Conservation (phyloP, 176 grass and related monocot genomes). For the Raddia distichophylla region DNA sequence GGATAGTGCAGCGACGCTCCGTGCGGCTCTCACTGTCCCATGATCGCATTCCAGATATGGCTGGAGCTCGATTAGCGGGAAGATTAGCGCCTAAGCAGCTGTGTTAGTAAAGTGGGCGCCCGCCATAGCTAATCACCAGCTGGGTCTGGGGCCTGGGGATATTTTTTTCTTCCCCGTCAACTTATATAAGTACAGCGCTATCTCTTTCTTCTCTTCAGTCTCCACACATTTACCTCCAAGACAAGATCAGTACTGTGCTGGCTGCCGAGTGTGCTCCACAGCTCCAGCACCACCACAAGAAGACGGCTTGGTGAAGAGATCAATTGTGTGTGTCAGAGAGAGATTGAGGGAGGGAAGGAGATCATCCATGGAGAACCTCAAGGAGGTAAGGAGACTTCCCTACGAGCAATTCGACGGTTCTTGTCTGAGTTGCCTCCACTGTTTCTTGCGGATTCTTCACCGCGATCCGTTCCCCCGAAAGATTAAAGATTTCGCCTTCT, state of each 20-base stretch:
- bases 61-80: neutral
- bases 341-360: neutral
- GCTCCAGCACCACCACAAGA: neutral
- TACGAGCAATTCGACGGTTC: neutral
- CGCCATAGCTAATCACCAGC: constrained; percentile 31
- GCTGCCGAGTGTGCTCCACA: constrained; percentile 39
- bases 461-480: neutral
- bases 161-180: neutral
- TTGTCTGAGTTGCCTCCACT: neutral
- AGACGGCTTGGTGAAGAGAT: neutral
- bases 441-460: neutral
- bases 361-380: constrained; percentile 70
- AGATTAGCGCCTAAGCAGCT: constrained; percentile 33
- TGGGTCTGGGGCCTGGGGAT: constrained; percentile 26
- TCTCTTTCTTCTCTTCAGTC: constrained; percentile 4
- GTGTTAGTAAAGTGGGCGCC: constrained; percentile 28
- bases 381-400: constrained; percentile 51
- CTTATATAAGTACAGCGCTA: constrained; percentile 42
- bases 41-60: neutral
- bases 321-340: neutral
- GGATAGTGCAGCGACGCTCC: neutral
- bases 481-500: neutral
- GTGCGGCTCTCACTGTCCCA: neutral
- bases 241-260: constrained; percentile 44
- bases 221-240: constrained; percentile 25